Evolutionary conservation across 495 filamentous ascomycete species (phyloP).

Genomic region (Emericellopsis terricola): DNA sequence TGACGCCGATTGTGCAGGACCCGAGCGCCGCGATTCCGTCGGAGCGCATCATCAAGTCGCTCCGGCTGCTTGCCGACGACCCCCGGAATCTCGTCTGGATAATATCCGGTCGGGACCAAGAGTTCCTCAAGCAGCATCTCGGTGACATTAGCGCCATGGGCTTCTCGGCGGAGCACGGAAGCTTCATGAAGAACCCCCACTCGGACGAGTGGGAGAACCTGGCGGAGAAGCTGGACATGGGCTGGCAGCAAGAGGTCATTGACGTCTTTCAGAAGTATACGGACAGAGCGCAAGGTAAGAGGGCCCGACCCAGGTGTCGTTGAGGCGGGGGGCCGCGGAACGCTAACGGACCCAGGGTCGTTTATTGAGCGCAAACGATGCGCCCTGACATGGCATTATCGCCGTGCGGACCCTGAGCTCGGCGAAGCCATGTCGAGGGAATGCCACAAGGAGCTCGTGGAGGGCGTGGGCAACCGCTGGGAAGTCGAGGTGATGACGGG

Average conservation of each 20-base stretch:
- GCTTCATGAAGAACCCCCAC: conserved; percentile 69
- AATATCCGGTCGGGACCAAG: conserved; percentile 81
- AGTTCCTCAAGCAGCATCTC: conserved; percentile 72
- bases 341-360: conserved; percentile 31
- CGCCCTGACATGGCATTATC: conserved; percentile 94
- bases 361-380: conserved; percentile 87
- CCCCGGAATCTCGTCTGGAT: conserved; percentile 87
- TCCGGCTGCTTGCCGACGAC: conserved; percentile 64
- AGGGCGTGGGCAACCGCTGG: conserved; percentile 53
- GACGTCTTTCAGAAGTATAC: conserved; percentile 71
- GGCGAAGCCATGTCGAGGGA: conserved; percentile 56
- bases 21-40: conserved; percentile 76
- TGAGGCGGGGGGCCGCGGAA: too few relatives aligned
- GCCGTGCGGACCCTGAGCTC: conserved; percentile 68
- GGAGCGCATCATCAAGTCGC: conserved; percentile 55
- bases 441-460: conserved; percentile 59
- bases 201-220: conserved; percentile 67
- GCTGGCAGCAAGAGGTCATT: conserved; percentile 69
- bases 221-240: conserved; percentile 67
- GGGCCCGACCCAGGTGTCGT: background rate
- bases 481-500: conserved; percentile 90
- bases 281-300: conserved; percentile 58
- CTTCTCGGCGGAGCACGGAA: conserved; percentile 87
- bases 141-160: conserved; percentile 72
- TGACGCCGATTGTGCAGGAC: conserved; percentile 89